Percentiles rank a stretch among this genome's conserved stretches.
phyloP scores from a whole-genome alignment of 2,329 filamentous ascomycete species.

The Talaromyces sp. region DNA sequence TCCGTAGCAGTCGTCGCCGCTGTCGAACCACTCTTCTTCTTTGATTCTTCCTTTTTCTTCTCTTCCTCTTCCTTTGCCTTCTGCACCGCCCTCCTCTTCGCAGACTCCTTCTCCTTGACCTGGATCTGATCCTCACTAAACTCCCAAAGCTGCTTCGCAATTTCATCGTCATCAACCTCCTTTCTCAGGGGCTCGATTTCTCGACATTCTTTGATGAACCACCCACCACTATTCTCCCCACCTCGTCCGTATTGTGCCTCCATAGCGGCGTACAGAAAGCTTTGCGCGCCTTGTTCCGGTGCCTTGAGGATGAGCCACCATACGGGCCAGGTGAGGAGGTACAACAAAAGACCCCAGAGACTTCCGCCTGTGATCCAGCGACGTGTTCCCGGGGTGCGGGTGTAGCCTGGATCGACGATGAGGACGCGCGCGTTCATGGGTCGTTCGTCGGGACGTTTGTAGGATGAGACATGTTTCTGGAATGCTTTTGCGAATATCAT shows the following conservation, averaged over 20 bases:
- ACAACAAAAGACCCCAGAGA: slow-evolving; percentile 70
- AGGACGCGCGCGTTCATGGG: slow-evolving; percentile 79
- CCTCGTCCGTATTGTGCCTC: slow-evolving; percentile 62
- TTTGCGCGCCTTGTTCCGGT: slow-evolving; percentile 76
- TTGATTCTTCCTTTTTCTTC: not conserved
- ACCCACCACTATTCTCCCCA: slow-evolving; percentile 49
- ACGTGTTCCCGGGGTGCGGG: slow-evolving; percentile 79
- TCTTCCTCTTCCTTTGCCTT: slow-evolving; percentile 47
- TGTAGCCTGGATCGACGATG: slow-evolving; percentile 79
- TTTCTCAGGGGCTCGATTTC: slow-evolving; percentile 64
- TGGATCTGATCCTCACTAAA: slow-evolving; percentile 81
- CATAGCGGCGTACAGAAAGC: slow-evolving; percentile 79
- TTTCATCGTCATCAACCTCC: slow-evolving; percentile 71
- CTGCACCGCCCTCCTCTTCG: slow-evolving; percentile 53
- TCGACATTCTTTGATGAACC: slow-evolving; percentile 82
- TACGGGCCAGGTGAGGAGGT: slow-evolving; percentile 70
- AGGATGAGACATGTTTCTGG: slow-evolving; percentile 83
- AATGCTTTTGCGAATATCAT: slow-evolving; percentile 87
- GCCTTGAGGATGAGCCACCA: slow-evolving; percentile 89
- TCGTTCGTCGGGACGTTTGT: slow-evolving; percentile 74
- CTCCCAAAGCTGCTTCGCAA: slow-evolving; percentile 84
- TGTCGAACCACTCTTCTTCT: not conserved
- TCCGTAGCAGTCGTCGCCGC: not conserved
- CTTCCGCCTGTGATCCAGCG: slow-evolving; percentile 83
- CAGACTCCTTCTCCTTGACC: slow-evolving; percentile 72